A percentile compares a stretch with the other conserved stretches of the same genome.
These are phyloP conservation scores for Rehmannia glutinosa DNA, from an alignment of 257 asterid genomes.

Conservation along the genomic window DNA sequence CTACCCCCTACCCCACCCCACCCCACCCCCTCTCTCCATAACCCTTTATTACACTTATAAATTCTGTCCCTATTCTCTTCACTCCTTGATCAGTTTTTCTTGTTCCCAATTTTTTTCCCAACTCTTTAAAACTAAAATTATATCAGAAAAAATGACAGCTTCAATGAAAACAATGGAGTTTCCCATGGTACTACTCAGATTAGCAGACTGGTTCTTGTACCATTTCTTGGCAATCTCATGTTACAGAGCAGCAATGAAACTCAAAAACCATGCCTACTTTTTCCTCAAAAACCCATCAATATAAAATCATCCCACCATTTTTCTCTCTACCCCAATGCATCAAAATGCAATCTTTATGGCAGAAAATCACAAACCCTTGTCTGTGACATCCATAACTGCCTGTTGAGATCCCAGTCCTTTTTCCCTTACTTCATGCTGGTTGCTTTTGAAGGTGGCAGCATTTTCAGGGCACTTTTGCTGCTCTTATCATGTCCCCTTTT, in stretches of 20 bases:
- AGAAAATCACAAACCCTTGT: conserved; percentile 46
- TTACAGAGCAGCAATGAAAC: conserved; percentile 56
- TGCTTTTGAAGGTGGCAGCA: conserved; percentile 89
- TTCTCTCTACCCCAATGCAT: conserved; percentile 33
- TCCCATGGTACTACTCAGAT: conserved; percentile 45
- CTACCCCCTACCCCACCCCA: not conserved
- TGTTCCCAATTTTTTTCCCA: not conserved
- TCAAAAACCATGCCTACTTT: conserved; percentile 38
- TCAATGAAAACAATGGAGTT: conserved; percentile 53
- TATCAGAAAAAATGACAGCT: conserved; percentile 24
- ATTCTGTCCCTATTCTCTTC: conserved; percentile 36
- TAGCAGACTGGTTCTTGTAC: conserved; percentile 55
- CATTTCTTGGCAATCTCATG: conserved; percentile 63
- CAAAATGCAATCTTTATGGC: conserved; percentile 29
- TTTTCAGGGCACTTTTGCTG: conserved; percentile 58
- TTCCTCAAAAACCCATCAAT: conserved; percentile 30
- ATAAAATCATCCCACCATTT: conserved; percentile 21
- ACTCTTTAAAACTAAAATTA: too few relatives aligned
- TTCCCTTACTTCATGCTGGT: conserved; percentile 94
- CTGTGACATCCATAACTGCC: conserved; percentile 53
- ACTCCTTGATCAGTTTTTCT: not conserved
- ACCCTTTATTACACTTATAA: conserved; percentile 46
- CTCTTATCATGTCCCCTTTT: conserved; percentile 57
- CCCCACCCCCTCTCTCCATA: conserved; percentile 5
- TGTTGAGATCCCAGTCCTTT: conserved; percentile 52